phyloP scores from a whole-genome alignment of 257 asterid species.

The Jacaranda copaia region DNA sequence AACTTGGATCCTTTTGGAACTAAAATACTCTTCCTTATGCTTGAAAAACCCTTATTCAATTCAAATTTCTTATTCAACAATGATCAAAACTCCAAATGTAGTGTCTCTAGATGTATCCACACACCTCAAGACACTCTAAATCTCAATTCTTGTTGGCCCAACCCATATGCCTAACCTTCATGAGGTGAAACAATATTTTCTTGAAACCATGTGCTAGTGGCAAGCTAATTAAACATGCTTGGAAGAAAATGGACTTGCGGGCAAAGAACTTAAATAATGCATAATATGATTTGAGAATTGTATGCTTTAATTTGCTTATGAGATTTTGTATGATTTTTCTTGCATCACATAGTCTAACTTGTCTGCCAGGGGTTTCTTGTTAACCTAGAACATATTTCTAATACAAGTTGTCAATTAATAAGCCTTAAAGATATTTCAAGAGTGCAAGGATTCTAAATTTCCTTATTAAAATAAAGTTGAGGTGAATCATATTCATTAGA shows the following conservation, averaged over 20 bases:
- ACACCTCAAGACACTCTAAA: too few relatives aligned
- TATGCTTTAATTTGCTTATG: conserved; percentile 77
- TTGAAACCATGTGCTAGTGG: neutral
- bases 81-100: too few relatives aligned
- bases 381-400: conserved; percentile 55
- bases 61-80: too few relatives aligned
- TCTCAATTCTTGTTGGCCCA: too few relatives aligned
- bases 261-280: neutral
- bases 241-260: too few relatives aligned
- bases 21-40: too few relatives aligned
- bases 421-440: neutral
- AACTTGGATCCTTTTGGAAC: too few relatives aligned
- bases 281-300: conserved; percentile 31
- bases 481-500: neutral
- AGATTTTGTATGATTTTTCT: conserved; percentile 82
- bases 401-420: conserved; percentile 14
- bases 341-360: conserved; percentile 93
- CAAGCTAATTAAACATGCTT: neutral
- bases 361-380: conserved; percentile 84
- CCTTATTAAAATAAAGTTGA: neutral
- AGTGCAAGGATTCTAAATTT: neutral
- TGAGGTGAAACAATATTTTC: too few relatives aligned
- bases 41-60: too few relatives aligned
- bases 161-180: too few relatives aligned
- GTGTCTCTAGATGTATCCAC: too few relatives aligned